A percentile compares a stretch with the other conserved stretches of the same genome.
These are phyloP conservation scores for Agaricus subrufescens DNA, from an alignment of 768 basidiomycete species.

Conservation along the genomic window DNA sequence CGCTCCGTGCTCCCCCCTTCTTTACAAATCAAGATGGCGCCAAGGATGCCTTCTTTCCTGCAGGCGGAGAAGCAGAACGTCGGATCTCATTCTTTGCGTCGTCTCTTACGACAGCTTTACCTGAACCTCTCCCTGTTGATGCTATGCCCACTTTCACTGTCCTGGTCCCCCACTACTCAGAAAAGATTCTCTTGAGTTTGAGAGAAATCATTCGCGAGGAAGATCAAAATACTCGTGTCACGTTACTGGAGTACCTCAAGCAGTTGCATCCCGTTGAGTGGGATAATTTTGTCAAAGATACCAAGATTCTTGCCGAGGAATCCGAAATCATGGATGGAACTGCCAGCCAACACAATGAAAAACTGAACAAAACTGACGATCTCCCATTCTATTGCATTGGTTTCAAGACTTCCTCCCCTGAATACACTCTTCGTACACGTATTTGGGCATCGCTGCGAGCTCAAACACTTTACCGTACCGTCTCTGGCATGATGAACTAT, in stretches of 20 bases:
- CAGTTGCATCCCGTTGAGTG: constrained; percentile 98
- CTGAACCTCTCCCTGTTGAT: constrained; percentile 93
- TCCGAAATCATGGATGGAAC: constrained; percentile 56
- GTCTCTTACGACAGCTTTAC: constrained; percentile 91
- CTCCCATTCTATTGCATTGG: constrained; percentile 99
- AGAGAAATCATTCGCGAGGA: constrained; percentile 99
- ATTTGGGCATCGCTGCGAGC: constrained; percentile 99
- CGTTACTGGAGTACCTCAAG: constrained; percentile 95
- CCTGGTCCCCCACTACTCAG: constrained; percentile 97
- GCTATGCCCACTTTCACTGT: constrained; percentile 99
- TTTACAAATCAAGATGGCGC: constrained; percentile 88
- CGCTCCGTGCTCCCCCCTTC: constrained; percentile 94
- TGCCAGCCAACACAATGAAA: constrained; percentile 61
- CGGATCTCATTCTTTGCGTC: constrained; percentile 99
- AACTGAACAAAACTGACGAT: constrained; percentile 77
- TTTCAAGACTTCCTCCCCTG: constrained; percentile 98
- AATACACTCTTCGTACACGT: constrained; percentile 97
- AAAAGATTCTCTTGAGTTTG: constrained; percentile 95
- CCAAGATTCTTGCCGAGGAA: constrained; percentile 97
- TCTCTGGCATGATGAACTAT: constrained; percentile 99
- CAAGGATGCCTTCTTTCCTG: constrained; percentile 88
- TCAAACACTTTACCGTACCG: constrained; percentile 96
- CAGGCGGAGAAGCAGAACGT: constrained; percentile 92
- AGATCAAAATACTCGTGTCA: constrained; percentile 94
- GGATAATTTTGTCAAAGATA: constrained; percentile 99